Evolutionary conservation across 192 early-diverging fungal species (phyloP).

Genomic region (Paraglomus occultum): DNA sequence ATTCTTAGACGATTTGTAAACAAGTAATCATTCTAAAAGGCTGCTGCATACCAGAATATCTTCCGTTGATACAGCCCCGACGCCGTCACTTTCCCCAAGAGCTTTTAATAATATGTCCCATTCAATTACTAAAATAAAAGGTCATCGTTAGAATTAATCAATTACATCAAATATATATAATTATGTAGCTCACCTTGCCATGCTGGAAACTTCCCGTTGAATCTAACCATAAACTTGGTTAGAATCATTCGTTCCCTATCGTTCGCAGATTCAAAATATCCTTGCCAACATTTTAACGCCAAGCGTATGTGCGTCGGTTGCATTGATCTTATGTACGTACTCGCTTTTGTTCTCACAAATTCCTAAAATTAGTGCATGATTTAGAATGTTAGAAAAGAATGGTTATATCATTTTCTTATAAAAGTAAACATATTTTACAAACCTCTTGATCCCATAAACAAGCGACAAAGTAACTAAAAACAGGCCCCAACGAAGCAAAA

Average conservation of each 20-base stretch:
- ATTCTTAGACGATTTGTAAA: background rate
- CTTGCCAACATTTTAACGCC: conserved; percentile 58
- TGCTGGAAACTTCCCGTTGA: conserved; percentile 52
- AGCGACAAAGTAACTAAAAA: conserved; percentile 54
- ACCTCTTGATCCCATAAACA: conserved; percentile 59
- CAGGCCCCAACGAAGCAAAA: conserved; percentile 47
- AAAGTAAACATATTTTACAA: background rate
- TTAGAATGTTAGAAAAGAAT: background rate
- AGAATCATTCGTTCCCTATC: conserved; percentile 38
- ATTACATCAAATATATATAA: background rate
- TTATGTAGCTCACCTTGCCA: conserved; percentile 39
- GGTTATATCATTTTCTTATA: background rate
- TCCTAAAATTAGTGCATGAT: conserved; percentile 34
- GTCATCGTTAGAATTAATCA: background rate
- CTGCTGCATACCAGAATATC: conserved; percentile 28
- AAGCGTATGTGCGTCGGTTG: conserved; percentile 46
- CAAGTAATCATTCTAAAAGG: background rate
- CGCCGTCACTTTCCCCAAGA: conserved; percentile 24
- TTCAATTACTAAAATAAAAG: conserved; percentile 21
- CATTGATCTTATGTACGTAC: conserved; percentile 44
- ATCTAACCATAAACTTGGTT: conserved; percentile 51
- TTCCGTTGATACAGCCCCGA: conserved; percentile 4
- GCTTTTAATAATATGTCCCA: conserved; percentile 21
- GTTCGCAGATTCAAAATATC: conserved; percentile 44
- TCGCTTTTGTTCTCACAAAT: conserved; percentile 53